These are phyloP conservation scores for Micractinium sp. DNA, from an alignment of 139 green algal species.

Conservation along the genomic window DNA sequence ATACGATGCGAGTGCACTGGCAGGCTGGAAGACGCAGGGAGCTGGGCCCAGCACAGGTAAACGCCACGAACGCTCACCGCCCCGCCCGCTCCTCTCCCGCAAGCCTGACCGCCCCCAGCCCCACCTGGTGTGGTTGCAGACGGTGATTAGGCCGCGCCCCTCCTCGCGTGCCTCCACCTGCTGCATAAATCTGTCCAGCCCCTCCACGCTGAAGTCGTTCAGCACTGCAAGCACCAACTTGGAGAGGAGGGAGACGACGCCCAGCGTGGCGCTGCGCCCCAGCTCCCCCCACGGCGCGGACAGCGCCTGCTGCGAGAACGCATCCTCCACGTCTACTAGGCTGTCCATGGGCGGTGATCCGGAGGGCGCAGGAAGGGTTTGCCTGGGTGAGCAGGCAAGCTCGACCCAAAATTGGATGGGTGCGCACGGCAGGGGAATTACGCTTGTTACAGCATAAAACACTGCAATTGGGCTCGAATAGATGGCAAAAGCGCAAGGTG, in stretches of 20 bases:
- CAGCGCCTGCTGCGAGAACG: constrained; percentile 27
- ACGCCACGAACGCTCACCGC: background rate
- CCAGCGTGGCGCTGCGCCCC: constrained; percentile 64
- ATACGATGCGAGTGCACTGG: background rate
- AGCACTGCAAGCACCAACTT: constrained; percentile 66
- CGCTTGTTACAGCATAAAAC: too few species aligned
- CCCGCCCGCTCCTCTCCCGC: background rate
- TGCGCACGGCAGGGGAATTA: too few species aligned
- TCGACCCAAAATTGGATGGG: too few species aligned
- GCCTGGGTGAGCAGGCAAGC: too few species aligned
- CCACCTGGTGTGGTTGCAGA: constrained; percentile 83
- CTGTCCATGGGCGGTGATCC: constrained; percentile 33
- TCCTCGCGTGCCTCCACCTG: constrained; percentile 36
- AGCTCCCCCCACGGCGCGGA: constrained; percentile 66
- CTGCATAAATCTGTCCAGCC: constrained; percentile 42
- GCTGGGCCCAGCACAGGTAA: background rate
- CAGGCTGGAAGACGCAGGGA: background rate
- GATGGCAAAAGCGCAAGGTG: too few species aligned
- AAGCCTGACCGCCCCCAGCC: background rate
- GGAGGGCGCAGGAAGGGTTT: too few species aligned
- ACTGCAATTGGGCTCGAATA: too few species aligned
- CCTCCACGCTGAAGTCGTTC: constrained; percentile 56
- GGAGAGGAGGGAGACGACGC: constrained; percentile 52
- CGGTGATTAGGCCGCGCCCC: constrained; percentile 69
- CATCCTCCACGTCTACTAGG: constrained; percentile 41